These are phyloP conservation scores for Fusarium newnesense DNA, from an alignment of 2,329 filamentous ascomycete genomes.

Conservation along the genomic window DNA sequence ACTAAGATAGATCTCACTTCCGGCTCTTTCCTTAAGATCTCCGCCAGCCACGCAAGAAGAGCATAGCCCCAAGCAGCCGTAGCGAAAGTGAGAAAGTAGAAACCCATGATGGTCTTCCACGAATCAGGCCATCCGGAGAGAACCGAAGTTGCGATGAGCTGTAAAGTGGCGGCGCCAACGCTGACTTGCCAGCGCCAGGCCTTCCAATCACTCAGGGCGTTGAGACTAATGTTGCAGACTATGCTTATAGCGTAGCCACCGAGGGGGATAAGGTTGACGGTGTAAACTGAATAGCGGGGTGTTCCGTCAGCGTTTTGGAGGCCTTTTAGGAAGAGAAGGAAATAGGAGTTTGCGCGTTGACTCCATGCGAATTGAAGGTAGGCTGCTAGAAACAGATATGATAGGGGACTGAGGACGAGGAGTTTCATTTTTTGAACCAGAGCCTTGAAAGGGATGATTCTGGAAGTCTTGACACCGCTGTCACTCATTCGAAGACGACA, in stretches of 20 bases:
- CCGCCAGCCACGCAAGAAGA: slow-evolving; percentile 45
- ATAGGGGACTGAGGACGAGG: slow-evolving; percentile 22
- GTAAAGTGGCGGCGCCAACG: slow-evolving; percentile 56
- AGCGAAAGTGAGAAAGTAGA: slow-evolving; percentile 51
- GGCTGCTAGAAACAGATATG: slow-evolving; percentile 48
- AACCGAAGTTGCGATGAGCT: slow-evolving; percentile 48
- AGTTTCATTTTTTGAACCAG: slow-evolving; percentile 31
- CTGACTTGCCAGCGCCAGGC: slow-evolving; percentile 62
- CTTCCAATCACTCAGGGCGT: slow-evolving; percentile 60
- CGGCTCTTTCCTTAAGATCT: slow-evolving; percentile 45
- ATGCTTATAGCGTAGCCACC: slow-evolving; percentile 53
- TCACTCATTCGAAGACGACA: slow-evolving; percentile 30
- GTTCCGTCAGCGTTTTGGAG: slow-evolving; percentile 32
- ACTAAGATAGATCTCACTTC: slow-evolving; percentile 42
- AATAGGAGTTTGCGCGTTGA: slow-evolving; percentile 51
- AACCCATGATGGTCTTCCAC: slow-evolving; percentile 44
- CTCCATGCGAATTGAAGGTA: slow-evolving; percentile 49
- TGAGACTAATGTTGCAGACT: slow-evolving; percentile 64
- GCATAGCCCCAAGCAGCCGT: slow-evolving; percentile 49
- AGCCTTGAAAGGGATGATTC: slow-evolving; percentile 30
- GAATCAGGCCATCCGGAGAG: slow-evolving; percentile 38
- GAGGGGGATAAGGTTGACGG: slow-evolving; percentile 64
- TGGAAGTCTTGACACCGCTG: slow-evolving; percentile 30
- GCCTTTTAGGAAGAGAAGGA: slow-evolving; percentile 49
- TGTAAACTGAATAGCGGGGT: slow-evolving; percentile 46